Evolutionary conservation across 2,329 filamentous ascomycete species (phyloP).

Genomic region (Phoma sp.): DNA sequence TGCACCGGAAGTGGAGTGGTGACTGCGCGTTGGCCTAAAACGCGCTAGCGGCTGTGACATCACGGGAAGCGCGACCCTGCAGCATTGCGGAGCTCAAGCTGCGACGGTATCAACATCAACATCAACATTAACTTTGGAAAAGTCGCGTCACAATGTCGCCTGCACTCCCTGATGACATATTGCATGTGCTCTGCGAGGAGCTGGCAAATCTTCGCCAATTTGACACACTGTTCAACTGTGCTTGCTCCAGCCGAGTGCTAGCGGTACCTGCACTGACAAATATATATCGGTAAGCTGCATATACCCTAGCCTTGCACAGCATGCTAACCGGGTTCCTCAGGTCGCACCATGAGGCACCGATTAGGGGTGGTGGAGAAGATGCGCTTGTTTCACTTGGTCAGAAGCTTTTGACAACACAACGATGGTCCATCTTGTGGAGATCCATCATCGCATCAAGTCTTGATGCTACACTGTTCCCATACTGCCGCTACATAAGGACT

Average conservation of each 20-base stretch:
- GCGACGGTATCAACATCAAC: constrained; percentile 20
- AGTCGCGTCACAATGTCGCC: constrained; percentile 33
- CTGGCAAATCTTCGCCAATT: constrained; percentile 65
- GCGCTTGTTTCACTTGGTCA: constrained; percentile 45
- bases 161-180: constrained; percentile 64
- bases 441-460: constrained; percentile 72
- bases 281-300: constrained; percentile 65
- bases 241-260: constrained; percentile 63
- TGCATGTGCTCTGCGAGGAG: constrained; percentile 67
- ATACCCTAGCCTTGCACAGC: neutral
- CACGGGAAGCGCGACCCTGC: constrained; percentile 15
- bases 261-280: constrained; percentile 66
- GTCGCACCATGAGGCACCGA: constrained; percentile 53
- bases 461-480: constrained; percentile 69
- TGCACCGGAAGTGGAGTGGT: neutral
- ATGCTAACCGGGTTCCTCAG: constrained; percentile 36
- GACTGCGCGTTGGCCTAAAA: constrained; percentile 19
- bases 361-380: constrained; percentile 56
- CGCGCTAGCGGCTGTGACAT: constrained; percentile 32
- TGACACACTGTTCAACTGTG: constrained; percentile 66
- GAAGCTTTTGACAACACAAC: constrained; percentile 58
- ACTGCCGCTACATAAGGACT: constrained; percentile 70
- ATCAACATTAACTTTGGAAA: constrained; percentile 9
- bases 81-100: constrained; percentile 4
- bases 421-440: constrained; percentile 72